A percentile compares a stretch with the other conserved stretches of the same genome.
phyloP scores from a whole-genome alignment of 23 red algal genomes.

The Gracilaria domingensis region DNA sequence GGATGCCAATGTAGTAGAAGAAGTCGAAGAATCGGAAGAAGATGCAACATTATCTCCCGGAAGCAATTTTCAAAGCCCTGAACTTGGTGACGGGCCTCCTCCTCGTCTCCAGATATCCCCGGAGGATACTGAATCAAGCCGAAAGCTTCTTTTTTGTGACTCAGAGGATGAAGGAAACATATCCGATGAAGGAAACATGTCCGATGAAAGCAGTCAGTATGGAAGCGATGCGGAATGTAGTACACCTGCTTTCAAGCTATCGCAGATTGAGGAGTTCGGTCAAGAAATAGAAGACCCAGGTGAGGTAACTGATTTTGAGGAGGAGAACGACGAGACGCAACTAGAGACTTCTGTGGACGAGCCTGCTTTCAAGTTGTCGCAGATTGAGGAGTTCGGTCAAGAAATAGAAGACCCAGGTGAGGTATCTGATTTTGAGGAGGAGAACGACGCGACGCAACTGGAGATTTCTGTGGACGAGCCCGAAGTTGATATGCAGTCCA shows the following conservation, averaged over 20 bases:
- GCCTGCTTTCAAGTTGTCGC: conserved; percentile 7
- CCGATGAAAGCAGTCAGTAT: conserved; percentile 21
- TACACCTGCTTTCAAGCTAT: conserved; percentile 6
- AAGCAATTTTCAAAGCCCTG: conserved; percentile 36
- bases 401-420: conserved; percentile 18
- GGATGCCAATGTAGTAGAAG: background rate
- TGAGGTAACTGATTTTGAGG: background rate
- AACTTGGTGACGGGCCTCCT: background rate
- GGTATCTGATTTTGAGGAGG: background rate
- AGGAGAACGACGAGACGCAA: background rate
- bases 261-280: background rate
- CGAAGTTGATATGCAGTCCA: background rate
- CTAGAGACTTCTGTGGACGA: too few species aligned
- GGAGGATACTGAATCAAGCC: background rate
- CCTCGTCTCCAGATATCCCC: background rate
- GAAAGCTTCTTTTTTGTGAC: background rate
- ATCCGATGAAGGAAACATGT: conserved; percentile 11
- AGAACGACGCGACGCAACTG: background rate
- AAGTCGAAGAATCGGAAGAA: background rate
- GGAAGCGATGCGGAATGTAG: conserved; percentile 10
- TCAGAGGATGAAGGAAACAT: conserved; percentile 16
- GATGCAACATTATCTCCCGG: background rate
- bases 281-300: conserved; percentile 8
- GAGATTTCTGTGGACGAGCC: background rate
- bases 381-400: background rate